Percentiles rank a stretch among this genome's conserved stretches.
Evolutionary conservation across 2,329 filamentous ascomycete genomes (phyloP).

Genomic region (Endothia cerciana): DNA sequence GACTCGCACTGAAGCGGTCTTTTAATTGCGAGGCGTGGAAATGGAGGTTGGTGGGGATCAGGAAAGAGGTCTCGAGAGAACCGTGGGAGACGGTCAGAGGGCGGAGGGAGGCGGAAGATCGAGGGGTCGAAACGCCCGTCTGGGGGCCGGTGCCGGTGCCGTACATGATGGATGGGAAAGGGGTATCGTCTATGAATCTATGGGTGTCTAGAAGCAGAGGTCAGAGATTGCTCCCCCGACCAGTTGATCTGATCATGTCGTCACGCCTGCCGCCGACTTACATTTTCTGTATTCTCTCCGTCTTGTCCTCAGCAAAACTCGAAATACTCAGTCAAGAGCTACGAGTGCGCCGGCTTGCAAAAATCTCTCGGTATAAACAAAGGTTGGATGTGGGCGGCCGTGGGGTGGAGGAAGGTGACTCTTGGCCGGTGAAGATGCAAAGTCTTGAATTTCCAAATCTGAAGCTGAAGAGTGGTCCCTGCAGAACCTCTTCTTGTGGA

Average conservation of each 20-base stretch:
- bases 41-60: slow-evolving; percentile 92
- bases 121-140: slow-evolving; percentile 95
- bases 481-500: neutral
- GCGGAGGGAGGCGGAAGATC: slow-evolving; percentile 89
- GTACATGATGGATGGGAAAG: slow-evolving; percentile 72
- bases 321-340: slow-evolving; percentile 31
- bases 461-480: neutral
- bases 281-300: slow-evolving; percentile 18
- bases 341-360: slow-evolving; percentile 21
- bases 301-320: slow-evolving; percentile 19
- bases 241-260: neutral
- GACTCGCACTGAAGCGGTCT: slow-evolving; percentile 81
- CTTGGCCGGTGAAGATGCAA: neutral
- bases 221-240: slow-evolving; percentile 9
- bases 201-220: slow-evolving; percentile 13
- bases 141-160: slow-evolving; percentile 81
- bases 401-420: slow-evolving; percentile 3
- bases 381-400: slow-evolving; percentile 6
- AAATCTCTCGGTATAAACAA: slow-evolving; percentile 14
- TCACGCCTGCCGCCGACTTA: slow-evolving; percentile 8
- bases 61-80: slow-evolving; percentile 93
- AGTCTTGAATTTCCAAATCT: neutral
- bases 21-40: slow-evolving; percentile 95
- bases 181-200: slow-evolving; percentile 48
- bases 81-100: slow-evolving; percentile 91